A percentile compares a stretch with the other conserved stretches of the same genome.
phyloP scores from a whole-genome alignment of 2,329 filamentous ascomycete genomes.

The Graphilbum fragrans region DNA sequence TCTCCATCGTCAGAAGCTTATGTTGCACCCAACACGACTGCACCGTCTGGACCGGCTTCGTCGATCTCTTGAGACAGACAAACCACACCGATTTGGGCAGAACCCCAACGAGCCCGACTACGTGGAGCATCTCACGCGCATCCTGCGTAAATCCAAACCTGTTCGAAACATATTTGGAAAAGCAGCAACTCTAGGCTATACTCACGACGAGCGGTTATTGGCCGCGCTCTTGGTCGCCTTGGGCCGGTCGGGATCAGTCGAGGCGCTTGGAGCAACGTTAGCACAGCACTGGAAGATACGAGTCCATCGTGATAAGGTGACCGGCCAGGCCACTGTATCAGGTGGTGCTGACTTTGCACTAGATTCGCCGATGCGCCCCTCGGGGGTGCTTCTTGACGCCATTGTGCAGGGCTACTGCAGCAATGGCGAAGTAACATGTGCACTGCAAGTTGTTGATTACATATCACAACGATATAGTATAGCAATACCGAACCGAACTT shows the following conservation, averaged over 20 bases:
- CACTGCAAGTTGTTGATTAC: slow-evolving; percentile 47
- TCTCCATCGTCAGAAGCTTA: slow-evolving; percentile 3
- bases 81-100: slow-evolving; percentile 17
- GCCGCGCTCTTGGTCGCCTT: slow-evolving; percentile 30
- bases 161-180: slow-evolving; percentile 17
- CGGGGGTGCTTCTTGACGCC: slow-evolving; percentile 44
- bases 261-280: slow-evolving; percentile 20
- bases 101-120: slow-evolving; percentile 13
- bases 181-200: slow-evolving; percentile 14
- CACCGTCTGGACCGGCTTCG: slow-evolving; percentile 13
- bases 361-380: slow-evolving; percentile 46
- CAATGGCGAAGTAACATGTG: slow-evolving; percentile 49
- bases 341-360: slow-evolving; percentile 26
- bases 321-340: slow-evolving; percentile 13
- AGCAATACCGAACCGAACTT: slow-evolving; percentile 41
- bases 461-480: slow-evolving; percentile 49
- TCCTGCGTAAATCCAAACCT: slow-evolving; percentile 15
- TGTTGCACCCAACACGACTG: slow-evolving; percentile 12
- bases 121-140: slow-evolving; percentile 17
- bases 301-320: slow-evolving; percentile 2
- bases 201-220: slow-evolving; percentile 24
- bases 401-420: slow-evolving; percentile 59
- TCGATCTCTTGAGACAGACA: slow-evolving; percentile 5
- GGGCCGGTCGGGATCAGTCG: slow-evolving; percentile 23
- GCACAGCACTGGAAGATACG: slow-evolving; percentile 16